phyloP scores from a whole-genome alignment of 2,329 filamentous ascomycete species.

The Colletotrichum paranaense region DNA sequence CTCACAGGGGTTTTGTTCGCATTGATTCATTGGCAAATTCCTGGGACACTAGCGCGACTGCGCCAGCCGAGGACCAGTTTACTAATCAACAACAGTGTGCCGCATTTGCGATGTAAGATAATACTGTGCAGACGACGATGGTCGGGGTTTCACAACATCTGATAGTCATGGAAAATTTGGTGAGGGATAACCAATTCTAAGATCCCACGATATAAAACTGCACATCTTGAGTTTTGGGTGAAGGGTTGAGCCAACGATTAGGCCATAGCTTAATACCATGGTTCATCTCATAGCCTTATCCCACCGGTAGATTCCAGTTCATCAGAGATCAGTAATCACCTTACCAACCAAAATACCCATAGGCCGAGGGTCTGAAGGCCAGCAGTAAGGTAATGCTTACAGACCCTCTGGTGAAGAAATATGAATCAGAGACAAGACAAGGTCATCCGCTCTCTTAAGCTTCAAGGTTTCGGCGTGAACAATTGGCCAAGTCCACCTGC shows the following conservation, averaged over 20 bases:
- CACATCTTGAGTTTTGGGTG: too few relatives aligned
- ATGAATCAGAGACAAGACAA: too few relatives aligned
- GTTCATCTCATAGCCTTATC: neutral
- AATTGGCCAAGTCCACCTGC: neutral
- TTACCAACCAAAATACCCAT: neutral
- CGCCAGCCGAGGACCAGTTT: neutral
- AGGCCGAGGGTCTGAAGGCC: neutral
- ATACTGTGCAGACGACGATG: neutral
- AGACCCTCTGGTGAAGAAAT: too few relatives aligned
- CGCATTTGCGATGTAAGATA: neutral
- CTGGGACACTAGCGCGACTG: neutral
- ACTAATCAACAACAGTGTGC: neutral
- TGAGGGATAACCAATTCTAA: too few relatives aligned
- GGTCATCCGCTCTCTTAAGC: neutral
- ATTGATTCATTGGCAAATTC: neutral
- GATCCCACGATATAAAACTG: too few relatives aligned
- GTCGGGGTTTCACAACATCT: too few relatives aligned
- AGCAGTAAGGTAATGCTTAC: neutral
- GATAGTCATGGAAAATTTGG: neutral
- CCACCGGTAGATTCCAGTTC: neutral
- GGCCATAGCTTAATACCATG: neutral
- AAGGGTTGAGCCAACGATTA: too few relatives aligned
- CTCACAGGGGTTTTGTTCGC: too few relatives aligned
- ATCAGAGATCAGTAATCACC: neutral
- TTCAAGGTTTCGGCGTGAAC: neutral